A percentile compares a stretch with the other conserved stretches of the same genome.
These are phyloP conservation scores for Cryptococcus sp. DNA, from an alignment of 1,284 basidiomycete genomes.

Conservation along the genomic window DNA sequence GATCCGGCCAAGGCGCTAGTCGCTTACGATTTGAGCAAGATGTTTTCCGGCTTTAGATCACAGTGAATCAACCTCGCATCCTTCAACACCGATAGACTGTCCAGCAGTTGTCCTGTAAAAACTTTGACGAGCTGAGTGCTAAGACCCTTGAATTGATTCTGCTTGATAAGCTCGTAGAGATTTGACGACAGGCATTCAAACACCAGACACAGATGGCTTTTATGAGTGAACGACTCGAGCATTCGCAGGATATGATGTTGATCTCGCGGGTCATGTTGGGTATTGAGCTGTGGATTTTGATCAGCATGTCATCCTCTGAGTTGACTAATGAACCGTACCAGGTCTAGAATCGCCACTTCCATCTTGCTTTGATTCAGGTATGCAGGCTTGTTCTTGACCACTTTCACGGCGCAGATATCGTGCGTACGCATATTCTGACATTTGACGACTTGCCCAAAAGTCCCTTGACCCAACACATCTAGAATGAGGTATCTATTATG, in stretches of 20 bases:
- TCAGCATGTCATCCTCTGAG: background rate
- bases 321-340: constrained; percentile 61
- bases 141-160: constrained; percentile 97
- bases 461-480: constrained; percentile 96
- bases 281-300: constrained; percentile 70
- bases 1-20: background rate
- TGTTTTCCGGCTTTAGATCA: constrained; percentile 97
- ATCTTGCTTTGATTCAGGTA: constrained; percentile 99
- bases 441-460: constrained; percentile 99
- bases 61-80: constrained; percentile 96
- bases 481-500: constrained; percentile 84
- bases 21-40: constrained; percentile 83
- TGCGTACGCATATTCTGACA: constrained; percentile 99
- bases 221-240: constrained; percentile 95
- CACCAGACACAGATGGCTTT: constrained; percentile 93
- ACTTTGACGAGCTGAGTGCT: constrained; percentile 97
- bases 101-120: constrained; percentile 92
- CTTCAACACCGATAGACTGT: constrained; percentile 88
- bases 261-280: constrained; percentile 86
- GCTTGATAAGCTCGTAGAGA: constrained; percentile 99
- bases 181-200: constrained; percentile 98
- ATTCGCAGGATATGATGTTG: constrained; percentile 95
- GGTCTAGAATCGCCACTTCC: constrained; percentile 97
- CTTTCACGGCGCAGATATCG: constrained; percentile 97
- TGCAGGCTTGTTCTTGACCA: constrained; percentile 99